A percentile compares a stretch with the other conserved stretches of the same genome.
Conservation (phyloP, 2,329 filamentous ascomycete species). For the Hypoxylon sp. region DNA sequence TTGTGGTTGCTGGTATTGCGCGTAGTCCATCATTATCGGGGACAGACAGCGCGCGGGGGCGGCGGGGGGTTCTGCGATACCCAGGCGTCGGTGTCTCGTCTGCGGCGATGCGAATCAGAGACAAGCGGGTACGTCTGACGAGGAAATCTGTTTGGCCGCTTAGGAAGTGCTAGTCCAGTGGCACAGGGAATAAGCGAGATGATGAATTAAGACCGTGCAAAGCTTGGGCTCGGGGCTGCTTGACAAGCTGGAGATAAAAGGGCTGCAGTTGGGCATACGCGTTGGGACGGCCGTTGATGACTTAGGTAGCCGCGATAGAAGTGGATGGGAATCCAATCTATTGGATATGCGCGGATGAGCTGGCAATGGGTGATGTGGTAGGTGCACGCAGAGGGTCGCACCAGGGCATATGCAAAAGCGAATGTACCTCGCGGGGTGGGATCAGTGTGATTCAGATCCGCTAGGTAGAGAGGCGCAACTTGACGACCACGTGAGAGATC, state of each 20-base stretch:
- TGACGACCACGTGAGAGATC: slow-evolving; percentile 41
- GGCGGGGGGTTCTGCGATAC: slow-evolving; percentile 44
- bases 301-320: slow-evolving; percentile 54
- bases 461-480: slow-evolving; percentile 36
- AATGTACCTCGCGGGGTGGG: slow-evolving; percentile 55
- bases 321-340: slow-evolving; percentile 61
- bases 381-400: slow-evolving; percentile 61
- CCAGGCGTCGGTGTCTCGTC: slow-evolving; percentile 43
- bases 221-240: slow-evolving; percentile 36
- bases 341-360: slow-evolving; percentile 68
- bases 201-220: slow-evolving; percentile 39
- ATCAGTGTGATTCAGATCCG: slow-evolving; percentile 56
- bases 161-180: slow-evolving; percentile 25
- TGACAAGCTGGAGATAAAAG: slow-evolving; percentile 45
- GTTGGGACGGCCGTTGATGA: slow-evolving; percentile 52
- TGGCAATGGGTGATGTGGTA: slow-evolving; percentile 64
- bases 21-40: slow-evolving; percentile 74
- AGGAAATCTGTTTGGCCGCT: slow-evolving; percentile 31
- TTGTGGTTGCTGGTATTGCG: slow-evolving; percentile 74
- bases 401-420: slow-evolving; percentile 67
- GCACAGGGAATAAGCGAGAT: slow-evolving; percentile 33
- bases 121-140: slow-evolving; percentile 33
- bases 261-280: slow-evolving; percentile 56
- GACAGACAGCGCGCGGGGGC: slow-evolving; percentile 40
- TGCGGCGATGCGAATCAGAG: slow-evolving; percentile 43